Percentiles rank a stretch among this genome's conserved stretches.
phyloP scores from a whole-genome alignment of 768 basidiomycete genomes.

The Panus rudis region DNA sequence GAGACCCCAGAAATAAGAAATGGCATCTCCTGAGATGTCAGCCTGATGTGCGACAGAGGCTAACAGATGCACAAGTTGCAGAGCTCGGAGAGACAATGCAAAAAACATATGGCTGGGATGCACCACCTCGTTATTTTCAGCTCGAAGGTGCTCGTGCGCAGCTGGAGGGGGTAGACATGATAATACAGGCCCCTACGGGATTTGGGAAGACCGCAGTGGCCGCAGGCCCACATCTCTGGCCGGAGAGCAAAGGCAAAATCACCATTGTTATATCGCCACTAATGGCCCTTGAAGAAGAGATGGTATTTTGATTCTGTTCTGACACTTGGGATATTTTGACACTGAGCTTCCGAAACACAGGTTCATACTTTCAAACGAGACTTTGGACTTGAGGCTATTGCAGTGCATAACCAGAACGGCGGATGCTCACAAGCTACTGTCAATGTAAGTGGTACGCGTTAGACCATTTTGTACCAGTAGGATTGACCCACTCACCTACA shows the following conservation, averaged over 20 bases:
- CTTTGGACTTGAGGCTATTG: neutral
- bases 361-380: neutral
- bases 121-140: conserved; percentile 22
- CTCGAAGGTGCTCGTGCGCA: conserved; percentile 24
- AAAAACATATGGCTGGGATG: conserved; percentile 17
- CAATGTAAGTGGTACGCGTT: neutral
- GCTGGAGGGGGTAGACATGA: conserved; percentile 23
- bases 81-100: conserved; percentile 7
- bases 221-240: conserved; percentile 30
- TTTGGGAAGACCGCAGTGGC: conserved; percentile 32
- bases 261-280: conserved; percentile 33
- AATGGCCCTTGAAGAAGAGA: conserved; percentile 31
- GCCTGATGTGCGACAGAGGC: neutral
- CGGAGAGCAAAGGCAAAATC: conserved; percentile 20
- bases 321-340: too few species aligned
- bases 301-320: conserved; percentile 20
- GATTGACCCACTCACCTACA: neutral
- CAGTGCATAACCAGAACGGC: neutral
- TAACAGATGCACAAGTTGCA: conserved; percentile 4
- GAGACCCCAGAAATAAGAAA: too few species aligned
- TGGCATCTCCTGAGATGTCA: neutral
- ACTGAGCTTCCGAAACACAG: too few species aligned
- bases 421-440: neutral
- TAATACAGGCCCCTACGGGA: conserved; percentile 32
- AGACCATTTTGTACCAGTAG: too few species aligned